Percentiles rank a stretch among this genome's conserved stretches.
Evolutionary conservation across 495 filamentous ascomycete genomes (phyloP).

Genomic region (Thozetella sp.): DNA sequence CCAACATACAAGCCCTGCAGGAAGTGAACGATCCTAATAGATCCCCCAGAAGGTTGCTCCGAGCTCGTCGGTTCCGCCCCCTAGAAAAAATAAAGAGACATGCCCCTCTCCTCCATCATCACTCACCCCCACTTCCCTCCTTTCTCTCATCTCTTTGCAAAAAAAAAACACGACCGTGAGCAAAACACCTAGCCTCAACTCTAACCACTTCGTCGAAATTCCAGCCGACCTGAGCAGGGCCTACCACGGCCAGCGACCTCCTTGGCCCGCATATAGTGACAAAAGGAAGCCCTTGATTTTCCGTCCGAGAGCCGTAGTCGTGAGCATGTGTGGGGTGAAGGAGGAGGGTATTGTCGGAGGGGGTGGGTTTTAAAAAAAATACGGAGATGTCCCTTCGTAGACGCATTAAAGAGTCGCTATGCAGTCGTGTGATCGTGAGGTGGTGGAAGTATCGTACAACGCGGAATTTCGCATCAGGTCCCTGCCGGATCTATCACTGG

Average conservation of each 20-base stretch:
- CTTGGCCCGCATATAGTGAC: background rate
- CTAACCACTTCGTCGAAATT: background rate
- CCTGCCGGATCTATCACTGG: conserved; percentile 28
- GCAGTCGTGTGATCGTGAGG: conserved; percentile 31
- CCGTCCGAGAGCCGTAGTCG: background rate
- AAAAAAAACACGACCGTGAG: background rate
- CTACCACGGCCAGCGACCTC: too few species aligned
- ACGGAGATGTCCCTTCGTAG: conserved; percentile 17
- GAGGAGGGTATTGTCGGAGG: conserved; percentile 5
- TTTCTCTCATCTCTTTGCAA: background rate
- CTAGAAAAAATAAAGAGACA: too few species aligned
- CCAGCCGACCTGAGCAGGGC: background rate
- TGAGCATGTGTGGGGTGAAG: conserved; percentile 8
- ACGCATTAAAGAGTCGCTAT: conserved; percentile 40
- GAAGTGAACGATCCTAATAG: too few species aligned
- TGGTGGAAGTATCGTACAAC: conserved; percentile 25
- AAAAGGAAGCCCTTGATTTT: conserved; percentile 1
- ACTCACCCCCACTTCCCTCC: background rate
- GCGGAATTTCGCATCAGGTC: conserved; percentile 9
- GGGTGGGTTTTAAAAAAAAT: background rate
- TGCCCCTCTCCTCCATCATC: background rate
- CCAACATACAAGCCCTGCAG: too few species aligned
- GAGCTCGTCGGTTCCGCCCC: too few species aligned
- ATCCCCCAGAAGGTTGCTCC: too few species aligned
- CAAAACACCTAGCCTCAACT: background rate